A percentile compares a stretch with the other conserved stretches of the same genome.
These are phyloP conservation scores for Cyanodermella asteris DNA, from an alignment of 2,329 filamentous ascomycete species.

Conservation along the genomic window DNA sequence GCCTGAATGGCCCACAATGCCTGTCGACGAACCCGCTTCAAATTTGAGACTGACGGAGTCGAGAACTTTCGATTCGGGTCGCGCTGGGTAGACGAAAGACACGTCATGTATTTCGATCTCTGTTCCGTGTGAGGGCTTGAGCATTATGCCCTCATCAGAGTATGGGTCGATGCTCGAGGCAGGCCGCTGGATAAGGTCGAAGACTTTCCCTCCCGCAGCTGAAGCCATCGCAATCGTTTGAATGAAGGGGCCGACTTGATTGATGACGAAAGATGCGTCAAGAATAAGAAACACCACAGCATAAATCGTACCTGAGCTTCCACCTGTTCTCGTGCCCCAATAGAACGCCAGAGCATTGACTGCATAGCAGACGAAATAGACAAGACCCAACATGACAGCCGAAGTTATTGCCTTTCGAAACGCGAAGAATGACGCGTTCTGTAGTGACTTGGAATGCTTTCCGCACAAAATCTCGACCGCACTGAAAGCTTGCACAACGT, in stretches of 20 bases:
- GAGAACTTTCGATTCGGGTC: constrained; percentile 22
- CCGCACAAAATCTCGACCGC: constrained; percentile 36
- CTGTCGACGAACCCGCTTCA: constrained; percentile 20
- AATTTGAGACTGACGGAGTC: constrained; percentile 15
- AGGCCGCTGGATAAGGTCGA: constrained; percentile 1
- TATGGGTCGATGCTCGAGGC: constrained; percentile 2
- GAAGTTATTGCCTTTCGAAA: constrained; percentile 35
- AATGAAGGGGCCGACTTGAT: constrained; percentile 19
- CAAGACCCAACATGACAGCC: constrained; percentile 23
- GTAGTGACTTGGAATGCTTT: constrained; percentile 33
- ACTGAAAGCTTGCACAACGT: constrained; percentile 41
- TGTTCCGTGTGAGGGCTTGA: constrained; percentile 20
- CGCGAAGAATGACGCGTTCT: constrained; percentile 27
- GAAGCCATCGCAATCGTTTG: constrained; percentile 21
- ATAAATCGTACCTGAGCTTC: constrained; percentile 15
- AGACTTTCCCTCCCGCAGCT: constrained; percentile 13
- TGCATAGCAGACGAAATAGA: constrained; percentile 47
- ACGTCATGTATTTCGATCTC: constrained; percentile 20
- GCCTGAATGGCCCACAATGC: constrained; percentile 20
- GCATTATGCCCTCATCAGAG: too few species aligned
- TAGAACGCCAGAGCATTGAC: constrained; percentile 47
- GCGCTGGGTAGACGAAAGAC: constrained; percentile 24
- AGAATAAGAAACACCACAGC: constrained; percentile 20
- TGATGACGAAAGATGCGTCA: constrained; percentile 21
- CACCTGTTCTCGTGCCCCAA: constrained; percentile 34